phyloP scores from a whole-genome alignment of 169 alveolate species.

The Babesia divergens region DNA sequence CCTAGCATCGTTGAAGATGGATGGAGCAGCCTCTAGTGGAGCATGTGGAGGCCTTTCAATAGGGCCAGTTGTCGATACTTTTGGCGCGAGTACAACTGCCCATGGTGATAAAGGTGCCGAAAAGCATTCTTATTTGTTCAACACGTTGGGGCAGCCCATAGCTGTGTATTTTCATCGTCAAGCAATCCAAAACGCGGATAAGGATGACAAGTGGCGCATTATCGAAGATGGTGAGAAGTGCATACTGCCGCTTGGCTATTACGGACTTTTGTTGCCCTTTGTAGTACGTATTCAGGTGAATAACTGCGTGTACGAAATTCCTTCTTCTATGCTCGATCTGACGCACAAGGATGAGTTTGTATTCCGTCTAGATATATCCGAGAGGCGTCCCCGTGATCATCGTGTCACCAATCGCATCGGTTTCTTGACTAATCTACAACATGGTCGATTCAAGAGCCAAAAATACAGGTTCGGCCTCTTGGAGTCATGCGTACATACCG shows the following conservation, averaged over 20 bases:
- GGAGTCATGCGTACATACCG: not conserved
- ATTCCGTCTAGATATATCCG: constrained; percentile 41
- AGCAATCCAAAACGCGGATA: not conserved
- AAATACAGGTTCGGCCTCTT: constrained; percentile 20
- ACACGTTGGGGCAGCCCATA: constrained; percentile 57
- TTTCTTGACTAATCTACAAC: constrained; percentile 1
- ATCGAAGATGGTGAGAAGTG: constrained; percentile 46
- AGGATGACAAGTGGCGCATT: constrained; percentile 28
- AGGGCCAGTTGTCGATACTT: not conserved
- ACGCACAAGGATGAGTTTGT: constrained; percentile 41
- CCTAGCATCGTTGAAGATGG: not conserved
- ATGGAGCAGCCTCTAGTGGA: not conserved
- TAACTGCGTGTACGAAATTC: constrained; percentile 49
- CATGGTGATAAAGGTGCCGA: not conserved
- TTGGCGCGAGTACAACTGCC: not conserved
- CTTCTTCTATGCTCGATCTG: constrained; percentile 43
- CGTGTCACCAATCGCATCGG: constrained; percentile 11
- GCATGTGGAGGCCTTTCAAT: not conserved
- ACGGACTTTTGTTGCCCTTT: constrained; percentile 53
- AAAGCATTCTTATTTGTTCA: constrained; percentile 21
- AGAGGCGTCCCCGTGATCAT: not conserved
- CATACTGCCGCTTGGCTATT: constrained; percentile 41
- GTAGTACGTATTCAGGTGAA: constrained; percentile 49
- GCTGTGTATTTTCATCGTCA: not conserved
- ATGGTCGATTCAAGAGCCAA: not conserved